Base-by-base conservation (phyloP, 148 eudicot species). In the Agrostemma githago region DNA sequence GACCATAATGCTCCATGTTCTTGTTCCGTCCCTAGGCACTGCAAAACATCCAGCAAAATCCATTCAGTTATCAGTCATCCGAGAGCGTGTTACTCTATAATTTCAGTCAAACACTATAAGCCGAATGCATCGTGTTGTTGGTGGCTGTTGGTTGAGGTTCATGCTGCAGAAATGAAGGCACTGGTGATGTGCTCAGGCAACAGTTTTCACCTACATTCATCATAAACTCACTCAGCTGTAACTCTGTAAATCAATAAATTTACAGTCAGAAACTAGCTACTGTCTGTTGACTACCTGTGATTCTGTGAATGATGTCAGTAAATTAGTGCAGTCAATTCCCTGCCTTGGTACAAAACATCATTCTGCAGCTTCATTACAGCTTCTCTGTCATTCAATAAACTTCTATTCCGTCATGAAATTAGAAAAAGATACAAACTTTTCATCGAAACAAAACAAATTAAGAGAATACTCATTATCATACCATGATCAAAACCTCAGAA, bases 41-140 rank as follows among this genome's bases (percentile, higher is more conserved):
- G n/a, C n/a, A n/a, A n/a, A n/a, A n/a, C n/a, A n/a, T n/a, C n/a
- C n/a, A n/a, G n/a, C n/a, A n/a, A n/a, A n/a, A n/a, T n/a, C n/a
- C n/a, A n/a, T n/a, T n/a, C n/a, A n/a, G n/a, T n/a, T 70, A 26
- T 26, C 1, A 26, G 34, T 26, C 34, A 26, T 26, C 34, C 34
- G 34, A 26, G 34, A 26, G 34, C 34, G 0, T 26, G 34, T 26
- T 26, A 26, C 34, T 26, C 34, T 26, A 26, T 26, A 26, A 26
- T 26, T 26, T 26, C 34, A 26, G 34, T 26, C 34, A 26, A 26
- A 26, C 34, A 90, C 96, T 87, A 70, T 90, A 92, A 43, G 92
- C 85, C 65, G 88, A 67, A 82, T 90, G 96, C 74, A 90, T 84
- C 88, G 88, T 81, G 85, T 90, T 91, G 80, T 86, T 91, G 58